phyloP scores from a whole-genome alignment of 352 stramenopile species.

The Phytophthora pistaciae region DNA sequence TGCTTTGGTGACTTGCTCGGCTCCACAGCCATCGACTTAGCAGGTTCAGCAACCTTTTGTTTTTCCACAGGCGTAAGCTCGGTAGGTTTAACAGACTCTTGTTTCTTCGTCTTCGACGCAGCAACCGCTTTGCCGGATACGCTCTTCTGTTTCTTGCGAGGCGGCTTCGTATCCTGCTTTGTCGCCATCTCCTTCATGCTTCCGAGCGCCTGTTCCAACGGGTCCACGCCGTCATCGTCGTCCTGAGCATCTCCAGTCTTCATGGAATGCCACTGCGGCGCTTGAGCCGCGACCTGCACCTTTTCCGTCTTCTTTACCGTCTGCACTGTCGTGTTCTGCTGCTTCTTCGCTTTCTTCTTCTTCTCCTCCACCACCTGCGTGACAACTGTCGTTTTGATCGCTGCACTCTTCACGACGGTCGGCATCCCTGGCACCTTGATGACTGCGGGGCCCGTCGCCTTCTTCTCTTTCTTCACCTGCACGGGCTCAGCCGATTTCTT shows the following conservation, averaged over 20 bases:
- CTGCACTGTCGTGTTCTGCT: neutral
- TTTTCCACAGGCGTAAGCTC: neutral
- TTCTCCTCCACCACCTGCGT: neutral
- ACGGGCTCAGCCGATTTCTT: neutral
- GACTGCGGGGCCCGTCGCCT: constrained; percentile 12
- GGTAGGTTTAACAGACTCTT: neutral
- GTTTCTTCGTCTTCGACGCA: constrained; percentile 10
- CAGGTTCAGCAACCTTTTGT: neutral
- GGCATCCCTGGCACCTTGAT: constrained; percentile 19
- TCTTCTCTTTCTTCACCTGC: constrained; percentile 13
- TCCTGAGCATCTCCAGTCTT: constrained; percentile 9
- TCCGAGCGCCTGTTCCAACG: constrained; percentile 45
- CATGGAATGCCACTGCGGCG: constrained; percentile 15
- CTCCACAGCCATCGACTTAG: neutral
- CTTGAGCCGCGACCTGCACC: constrained; percentile 6
- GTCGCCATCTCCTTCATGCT: constrained; percentile 44
- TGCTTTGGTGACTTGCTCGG: neutral
- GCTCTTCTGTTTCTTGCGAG: constrained; percentile 29
- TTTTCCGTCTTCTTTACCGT: constrained; percentile 20
- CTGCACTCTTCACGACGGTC: neutral
- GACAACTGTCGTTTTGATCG: constrained; percentile 1
- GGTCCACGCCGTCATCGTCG: constrained; percentile 32
- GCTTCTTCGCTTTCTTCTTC: constrained; percentile 16
- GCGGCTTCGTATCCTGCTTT: constrained; percentile 8
- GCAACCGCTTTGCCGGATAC: neutral